phyloP scores from a whole-genome alignment of 2,329 filamentous ascomycete genomes.

The Penicillium paneum region DNA sequence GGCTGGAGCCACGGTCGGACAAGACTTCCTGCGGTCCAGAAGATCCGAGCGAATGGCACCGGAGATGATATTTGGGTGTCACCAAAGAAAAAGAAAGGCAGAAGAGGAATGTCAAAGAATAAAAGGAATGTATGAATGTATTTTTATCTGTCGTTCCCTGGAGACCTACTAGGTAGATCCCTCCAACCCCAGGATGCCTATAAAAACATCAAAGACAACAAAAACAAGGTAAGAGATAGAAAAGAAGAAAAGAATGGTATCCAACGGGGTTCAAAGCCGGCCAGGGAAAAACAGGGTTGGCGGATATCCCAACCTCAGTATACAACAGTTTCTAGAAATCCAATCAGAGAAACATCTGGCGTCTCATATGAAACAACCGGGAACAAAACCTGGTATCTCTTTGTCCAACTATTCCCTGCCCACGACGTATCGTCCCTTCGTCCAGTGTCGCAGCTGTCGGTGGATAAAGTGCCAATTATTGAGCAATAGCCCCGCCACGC shows the following conservation, averaged over 20 bases:
- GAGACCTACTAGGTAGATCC: too few relatives aligned
- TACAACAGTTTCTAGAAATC: not conserved
- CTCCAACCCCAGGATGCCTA: not conserved
- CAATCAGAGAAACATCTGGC: not conserved
- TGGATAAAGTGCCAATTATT: conserved; percentile 37
- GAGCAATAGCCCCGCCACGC: conserved; percentile 35
- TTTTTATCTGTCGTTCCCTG: not conserved
- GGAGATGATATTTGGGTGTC: not conserved
- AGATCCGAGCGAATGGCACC: conserved; percentile 24
- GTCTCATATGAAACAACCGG: not conserved
- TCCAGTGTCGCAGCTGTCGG: conserved; percentile 32
- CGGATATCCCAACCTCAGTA: not conserved
- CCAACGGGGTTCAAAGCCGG: conserved; percentile 6
- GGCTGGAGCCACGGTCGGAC: conserved; percentile 27
- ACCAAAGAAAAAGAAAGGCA: not conserved
- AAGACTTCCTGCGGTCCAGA: conserved; percentile 27
- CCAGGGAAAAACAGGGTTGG: conserved; percentile 2
- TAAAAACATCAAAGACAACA: not conserved
- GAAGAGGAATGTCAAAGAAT: not conserved
- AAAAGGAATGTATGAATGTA: not conserved
- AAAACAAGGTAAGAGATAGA: not conserved
- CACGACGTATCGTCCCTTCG: not conserved
- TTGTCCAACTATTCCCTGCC: not conserved
- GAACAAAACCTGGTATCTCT: too few relatives aligned
- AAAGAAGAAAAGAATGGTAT: conserved; percentile 1